Evolutionary conservation across 139 green algal genomes (phyloP), one percentile per base, ranked within the genome.

Genomic region (Tetratostichococcus sp.): DNA sequence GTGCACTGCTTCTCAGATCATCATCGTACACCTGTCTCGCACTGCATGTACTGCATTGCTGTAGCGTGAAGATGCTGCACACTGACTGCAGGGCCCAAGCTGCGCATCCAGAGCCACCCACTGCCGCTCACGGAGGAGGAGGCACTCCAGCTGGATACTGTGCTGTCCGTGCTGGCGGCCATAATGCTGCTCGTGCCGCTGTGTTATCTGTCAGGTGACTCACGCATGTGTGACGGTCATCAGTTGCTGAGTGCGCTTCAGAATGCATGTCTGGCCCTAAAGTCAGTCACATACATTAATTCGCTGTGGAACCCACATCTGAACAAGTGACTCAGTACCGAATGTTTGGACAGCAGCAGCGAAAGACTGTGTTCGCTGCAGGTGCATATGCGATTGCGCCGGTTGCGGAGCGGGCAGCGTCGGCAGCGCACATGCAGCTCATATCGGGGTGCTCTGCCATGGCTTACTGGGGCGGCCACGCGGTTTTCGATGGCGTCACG

Each of bases 41-140:
- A n/a, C n/a, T n/a, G n/a, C n/a, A n/a, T n/a, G n/a, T n/a, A n/a
- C n/a, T n/a, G n/a, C n/a, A n/a, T n/a, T n/a, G n/a, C n/a, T n/a
- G n/a, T n/a, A n/a, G n/a, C n/a, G n/a, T n/a, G n/a, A n/a, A n/a
- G n/a, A n/a, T n/a, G n/a, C n/a, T 25, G 11, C 19, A n/a, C 50
- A 25, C 26, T 2, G 50, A 8, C 17, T 17, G 50, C 50, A 62
- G 50, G 50, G 50, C 50, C 50, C 2, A 4, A 25, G 14, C 50
- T 62, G 50, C 14, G 17, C 17, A 17, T 26, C 17, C 17, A 25
- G 14, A 62, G 50, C 33, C 79, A 83, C 70, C 79, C 79, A 21
- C 74, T 83, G 74, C 79, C 79, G 65, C 74, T 83, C 17, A 82
- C 79, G 0, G 4, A 59, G 16, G 68, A 58, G 35, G 79, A 83